A percentile compares a stretch with the other conserved stretches of the same genome.
Evolutionary conservation across 306 rosid species (phyloP).

Genomic region (Notholithocarpus densiflorus): DNA sequence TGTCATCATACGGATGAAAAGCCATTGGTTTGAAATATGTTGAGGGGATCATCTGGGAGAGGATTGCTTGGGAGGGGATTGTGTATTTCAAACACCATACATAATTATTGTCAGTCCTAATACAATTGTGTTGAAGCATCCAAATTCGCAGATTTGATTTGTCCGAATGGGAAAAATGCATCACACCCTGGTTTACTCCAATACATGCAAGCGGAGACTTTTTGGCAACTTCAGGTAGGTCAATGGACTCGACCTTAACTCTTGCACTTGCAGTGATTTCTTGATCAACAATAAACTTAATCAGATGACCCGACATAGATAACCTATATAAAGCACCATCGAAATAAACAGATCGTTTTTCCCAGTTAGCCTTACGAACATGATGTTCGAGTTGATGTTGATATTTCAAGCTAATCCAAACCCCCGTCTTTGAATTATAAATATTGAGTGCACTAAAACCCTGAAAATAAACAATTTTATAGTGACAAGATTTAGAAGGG

Average conservation of each 20-base stretch:
- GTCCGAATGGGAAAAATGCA: not conserved
- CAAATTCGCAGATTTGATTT: not conserved
- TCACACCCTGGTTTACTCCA: not conserved
- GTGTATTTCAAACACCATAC: too few species aligned
- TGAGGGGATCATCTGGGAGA: too few species aligned
- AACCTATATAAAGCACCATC: not conserved
- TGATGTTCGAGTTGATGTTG: not conserved
- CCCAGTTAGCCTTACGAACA: conserved; percentile 2
- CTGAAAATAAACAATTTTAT: not conserved
- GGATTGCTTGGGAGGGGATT: too few species aligned
- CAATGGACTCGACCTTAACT: not conserved
- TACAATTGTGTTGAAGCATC: not conserved
- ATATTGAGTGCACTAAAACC: not conserved
- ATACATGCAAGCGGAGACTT: not conserved
- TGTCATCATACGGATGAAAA: too few species aligned
- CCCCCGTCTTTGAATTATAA: not conserved
- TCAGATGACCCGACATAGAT: not conserved
- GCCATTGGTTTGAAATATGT: too few species aligned
- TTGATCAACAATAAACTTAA: not conserved
- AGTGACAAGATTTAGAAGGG: not conserved
- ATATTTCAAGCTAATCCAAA: not conserved
- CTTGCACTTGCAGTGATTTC: not conserved
- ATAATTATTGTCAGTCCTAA: too few species aligned
- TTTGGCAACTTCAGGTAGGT: not conserved
- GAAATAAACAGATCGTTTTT: too few species aligned